Evolutionary conservation across 1,284 basidiomycete genomes (phyloP), one percentile per base, ranked within the genome.

Genomic region (Laetiporus sulphureus): DNA sequence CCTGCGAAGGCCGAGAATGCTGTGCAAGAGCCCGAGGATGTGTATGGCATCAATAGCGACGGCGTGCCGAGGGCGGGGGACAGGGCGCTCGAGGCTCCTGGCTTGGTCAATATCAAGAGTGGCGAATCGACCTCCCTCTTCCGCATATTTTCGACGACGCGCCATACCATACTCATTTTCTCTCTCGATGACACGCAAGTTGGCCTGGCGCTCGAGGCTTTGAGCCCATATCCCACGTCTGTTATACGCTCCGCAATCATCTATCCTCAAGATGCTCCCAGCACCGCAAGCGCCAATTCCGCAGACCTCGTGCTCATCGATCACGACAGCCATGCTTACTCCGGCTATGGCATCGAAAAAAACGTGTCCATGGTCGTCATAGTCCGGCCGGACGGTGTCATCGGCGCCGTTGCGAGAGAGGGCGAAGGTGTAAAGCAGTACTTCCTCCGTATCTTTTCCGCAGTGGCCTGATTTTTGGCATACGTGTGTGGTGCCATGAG

Each of bases 71-170:
- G 62, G n/a, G 71, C 69, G 0, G 72, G 71, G 0, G 70, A 75
- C 45, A 54, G 70, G 23, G 69, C 71, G 11, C 71, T 69, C 1
- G 65, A 72, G 27, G 65, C 71, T 1, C 58, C 68, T 6, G 61
- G 51, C 4, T 57, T 72, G 4, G 32, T 52, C 21, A 42, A 48
- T 11, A 42, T 45, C 7, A 27, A 12, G 25, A 33, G 16, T 4
- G 32, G 31, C 12, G 47, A 41, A 19, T 42, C 40, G 21, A 54
- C 48, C 3, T 40, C 52, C 15, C 54, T 63, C n/a, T 56, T 58
- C 48, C 38, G 52, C 15, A 48, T 59, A 22, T 51, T 54, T 39
- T 46, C 44, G 27, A 39, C 56, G 4, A 34, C 42, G 13, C 11
- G 34, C 12, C 63, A 64, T 36, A 57, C 58, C 6, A 46, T 59